Evolutionary conservation across 1,284 basidiomycete species (phyloP).

Genomic region (Entoloma clypeatum): DNA sequence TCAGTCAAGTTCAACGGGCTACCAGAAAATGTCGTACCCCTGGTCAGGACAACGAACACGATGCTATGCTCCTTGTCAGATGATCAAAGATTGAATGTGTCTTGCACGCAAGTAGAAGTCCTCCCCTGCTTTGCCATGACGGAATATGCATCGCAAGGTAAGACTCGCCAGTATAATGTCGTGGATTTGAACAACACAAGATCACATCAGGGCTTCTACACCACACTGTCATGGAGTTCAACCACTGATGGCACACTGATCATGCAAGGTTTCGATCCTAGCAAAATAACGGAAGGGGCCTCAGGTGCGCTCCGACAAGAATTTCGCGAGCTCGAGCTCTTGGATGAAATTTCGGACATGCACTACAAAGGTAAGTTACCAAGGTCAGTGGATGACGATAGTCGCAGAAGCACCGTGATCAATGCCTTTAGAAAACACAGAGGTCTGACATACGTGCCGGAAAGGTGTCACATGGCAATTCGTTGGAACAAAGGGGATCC

Average conservation of each 20-base stretch:
- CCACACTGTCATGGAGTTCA: slow-evolving; percentile 22
- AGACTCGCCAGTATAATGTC: slow-evolving; percentile 23
- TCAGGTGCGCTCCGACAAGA: slow-evolving; percentile 26
- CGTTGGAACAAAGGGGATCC: slow-evolving; percentile 15
- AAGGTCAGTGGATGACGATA: slow-evolving; percentile 6
- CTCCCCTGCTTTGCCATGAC: no score
- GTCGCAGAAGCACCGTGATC: slow-evolving; percentile 16
- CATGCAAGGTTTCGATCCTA: slow-evolving; percentile 20
- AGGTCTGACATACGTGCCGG: slow-evolving; percentile 16
- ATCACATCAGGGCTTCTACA: slow-evolving; percentile 25
- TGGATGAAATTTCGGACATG: slow-evolving; percentile 25
- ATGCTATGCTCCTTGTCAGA: no score
- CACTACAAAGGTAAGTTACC: slow-evolving; percentile 16
- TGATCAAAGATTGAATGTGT: no score
- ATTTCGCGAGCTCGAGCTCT: slow-evolving; percentile 26
- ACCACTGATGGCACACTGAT: slow-evolving; percentile 23
- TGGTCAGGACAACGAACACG: no score
- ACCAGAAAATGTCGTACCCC: no score
- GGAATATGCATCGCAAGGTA: slow-evolving; percentile 28
- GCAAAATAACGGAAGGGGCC: slow-evolving; percentile 17
- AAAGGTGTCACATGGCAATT: slow-evolving; percentile 14
- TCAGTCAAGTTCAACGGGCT: no score
- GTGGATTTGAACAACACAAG: slow-evolving; percentile 19
- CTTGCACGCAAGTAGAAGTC: no score
- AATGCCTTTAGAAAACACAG: slow-evolving; percentile 15